Evolutionary conservation across 2,329 filamentous ascomycete genomes (phyloP), one percentile per base, ranked within the genome.

Genomic region (Colletotrichum cuscutae): DNA sequence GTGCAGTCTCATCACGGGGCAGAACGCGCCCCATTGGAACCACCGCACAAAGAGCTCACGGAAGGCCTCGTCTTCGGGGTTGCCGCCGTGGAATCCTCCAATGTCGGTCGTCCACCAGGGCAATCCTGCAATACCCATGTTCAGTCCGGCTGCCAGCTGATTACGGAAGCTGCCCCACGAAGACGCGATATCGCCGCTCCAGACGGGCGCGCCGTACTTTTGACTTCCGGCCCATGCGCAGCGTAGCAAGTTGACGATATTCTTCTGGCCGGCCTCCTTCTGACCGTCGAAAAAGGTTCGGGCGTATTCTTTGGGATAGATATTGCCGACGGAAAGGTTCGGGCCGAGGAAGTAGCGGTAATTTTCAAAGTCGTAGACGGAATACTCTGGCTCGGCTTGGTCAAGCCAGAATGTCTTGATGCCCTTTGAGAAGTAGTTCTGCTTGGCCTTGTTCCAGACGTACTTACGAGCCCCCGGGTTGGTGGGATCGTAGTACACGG

Each of bases 31-130:
- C 90, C 90, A 93, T 76, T 93, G 91, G 79, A 93, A 93, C 91
- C 91, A 93, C 2, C 91, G 82, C 1, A 90, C 87, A 71, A 93
- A 89, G 0, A 93, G 81, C 77, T 93, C 91, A 8, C 89, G 84
- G 79, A 93, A 93, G 0, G 76, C 82, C 1, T 82, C 80, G 59
- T 91, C 86, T 1, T 83, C 79, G 0, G 90, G 89, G 72, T 91
- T 85, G 0, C 91, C 91, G 5, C 91, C 91, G 76, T 93, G 90
- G 77, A 93, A 93, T 0, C 91, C 91, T 2, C 91, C 91, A 65
- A 93, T 93, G 76, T 93, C 91, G 1, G 90, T 93, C 0, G 91
- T 93, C 89, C 90, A 93, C 90, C 90, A 92, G 0, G 90, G 87
- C 11, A 93, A 84, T 0, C 91, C 91, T 0, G 89, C 84, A 5